These are phyloP conservation scores for Camillea tinctor DNA, from an alignment of 2,329 filamentous ascomycete genomes.

Conservation along the genomic window DNA sequence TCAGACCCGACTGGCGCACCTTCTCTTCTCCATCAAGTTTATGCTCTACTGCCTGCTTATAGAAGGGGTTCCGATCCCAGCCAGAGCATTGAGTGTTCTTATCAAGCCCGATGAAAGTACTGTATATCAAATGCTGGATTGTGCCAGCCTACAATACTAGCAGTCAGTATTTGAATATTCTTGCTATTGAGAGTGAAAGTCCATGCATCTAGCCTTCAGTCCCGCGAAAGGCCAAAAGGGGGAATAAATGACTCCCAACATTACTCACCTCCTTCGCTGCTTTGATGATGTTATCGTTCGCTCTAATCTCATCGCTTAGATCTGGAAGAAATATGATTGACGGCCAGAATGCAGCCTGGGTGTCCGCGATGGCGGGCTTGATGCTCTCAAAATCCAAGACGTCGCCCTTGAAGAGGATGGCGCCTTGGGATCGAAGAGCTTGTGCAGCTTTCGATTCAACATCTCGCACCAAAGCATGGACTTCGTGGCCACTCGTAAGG, in stretches of 20 bases:
- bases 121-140: conserved; percentile 16
- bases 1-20: conserved; percentile 8
- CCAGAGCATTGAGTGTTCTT: neutral
- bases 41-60: neutral
- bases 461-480: conserved; percentile 14
- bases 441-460: conserved; percentile 7
- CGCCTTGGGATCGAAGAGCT: conserved; percentile 9
- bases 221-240: no score
- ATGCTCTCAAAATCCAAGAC: conserved; percentile 9
- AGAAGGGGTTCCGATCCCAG: conserved; percentile 5
- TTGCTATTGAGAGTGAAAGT: no score
- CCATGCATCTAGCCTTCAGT: no score
- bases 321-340: neutral
- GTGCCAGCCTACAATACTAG: conserved; percentile 10
- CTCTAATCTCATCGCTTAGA: conserved; percentile 5
- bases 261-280: no score
- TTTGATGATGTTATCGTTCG: conserved; percentile 12
- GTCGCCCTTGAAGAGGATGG: conserved; percentile 15
- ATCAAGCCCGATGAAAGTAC: conserved; percentile 5
- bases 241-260: no score
- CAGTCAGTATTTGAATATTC: no score
- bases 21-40: conserved; percentile 14
- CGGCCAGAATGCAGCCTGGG: conserved; percentile 14
- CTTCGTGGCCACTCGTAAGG: conserved; percentile 9
- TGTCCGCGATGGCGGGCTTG: conserved; percentile 10